Base-by-base conservation (phyloP, 2,329 filamentous ascomycete genomes). In the Xylaria multiplex region DNA sequence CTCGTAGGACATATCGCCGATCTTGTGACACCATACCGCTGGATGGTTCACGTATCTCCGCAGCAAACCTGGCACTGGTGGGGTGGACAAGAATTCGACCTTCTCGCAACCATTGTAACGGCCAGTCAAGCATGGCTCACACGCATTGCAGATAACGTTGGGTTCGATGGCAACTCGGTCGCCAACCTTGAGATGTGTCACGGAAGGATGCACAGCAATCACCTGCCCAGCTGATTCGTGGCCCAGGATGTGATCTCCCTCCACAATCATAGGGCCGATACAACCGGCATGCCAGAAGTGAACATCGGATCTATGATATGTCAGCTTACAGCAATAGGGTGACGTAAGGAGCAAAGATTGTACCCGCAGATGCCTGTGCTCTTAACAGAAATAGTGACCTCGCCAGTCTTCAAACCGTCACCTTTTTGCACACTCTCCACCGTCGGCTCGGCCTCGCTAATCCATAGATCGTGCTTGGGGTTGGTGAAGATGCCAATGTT, bases 401-500 rank as follows among this genome's bases (percentile, higher is more conserved):
- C 91, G 58, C 94, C 95, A 27, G 87, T 85, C 80, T 91, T 90
- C 74, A 97, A 82, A 56, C 84, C 85, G 59, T 89, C 81, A 53
- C 88, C 91, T 37, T 86, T 86, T 70, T 89, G 83, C 64, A 96
- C 90, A 68, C 89, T 89, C 77, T 96, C 91, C 30, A 93, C 81
- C 50, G 87, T 90, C 4, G 95, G 95, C 72, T 88, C 85, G 13
- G 94, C 89, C 70, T 93, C 89, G 63, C 86, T 91, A 67, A 97
- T 88, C 93, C 94, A 98, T 59, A 98, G 85, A 67, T 97, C 92
- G 79, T 98, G 95, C 65, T 88, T 87, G 19, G 95, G 93, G 82
- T 98, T 97, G 59, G 95, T 98, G 85, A 91, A 98, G 71, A 98
- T 93, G 73, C 93, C 95, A 77, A 98, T 96, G 82, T 98, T 98